phyloP scores from a whole-genome alignment of 129 eudicot genomes.

The Tagetes patula region DNA sequence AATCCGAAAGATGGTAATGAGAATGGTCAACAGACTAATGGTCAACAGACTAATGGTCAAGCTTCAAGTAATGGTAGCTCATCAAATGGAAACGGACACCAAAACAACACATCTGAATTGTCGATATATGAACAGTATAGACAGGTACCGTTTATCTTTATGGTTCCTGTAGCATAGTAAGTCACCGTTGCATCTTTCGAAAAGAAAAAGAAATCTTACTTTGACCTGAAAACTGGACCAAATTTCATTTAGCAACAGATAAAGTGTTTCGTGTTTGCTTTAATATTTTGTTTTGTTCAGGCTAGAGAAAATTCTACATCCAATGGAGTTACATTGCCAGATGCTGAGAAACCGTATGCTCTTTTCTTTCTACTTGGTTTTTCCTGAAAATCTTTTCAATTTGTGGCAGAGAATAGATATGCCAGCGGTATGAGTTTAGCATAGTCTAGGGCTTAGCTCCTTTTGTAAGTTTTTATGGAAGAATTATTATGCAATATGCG shows the following conservation, averaged over 20 bases:
- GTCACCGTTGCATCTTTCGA: not conserved
- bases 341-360: slow-evolving; percentile 65
- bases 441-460: not conserved
- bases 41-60: slow-evolving; percentile 39
- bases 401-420: not conserved
- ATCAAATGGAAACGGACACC: slow-evolving; percentile 42
- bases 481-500: too few species aligned
- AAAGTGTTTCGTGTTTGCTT: slow-evolving; percentile 13
- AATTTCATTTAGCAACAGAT: slow-evolving; percentile 9
- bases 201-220: not conserved
- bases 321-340: slow-evolving; percentile 38
- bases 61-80: slow-evolving; percentile 43
- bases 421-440: not conserved
- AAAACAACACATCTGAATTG: slow-evolving; percentile 55
- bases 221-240: not conserved
- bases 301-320: slow-evolving; percentile 44
- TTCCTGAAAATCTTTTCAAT: not conserved
- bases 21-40: slow-evolving; percentile 38
- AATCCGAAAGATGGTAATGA: slow-evolving; percentile 39
- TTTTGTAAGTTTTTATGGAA: not conserved
- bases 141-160: slow-evolving; percentile 48
- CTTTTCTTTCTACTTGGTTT: slow-evolving; percentile 11
- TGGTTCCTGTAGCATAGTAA: not conserved
- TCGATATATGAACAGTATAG: slow-evolving; percentile 78
- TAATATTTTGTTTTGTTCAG: slow-evolving; percentile 32